Percentiles rank a stretch among this genome's conserved stretches.
Evolutionary conservation across 2,329 filamentous ascomycete species (phyloP).

Genomic region (Iodosphaeria phyllophila): DNA sequence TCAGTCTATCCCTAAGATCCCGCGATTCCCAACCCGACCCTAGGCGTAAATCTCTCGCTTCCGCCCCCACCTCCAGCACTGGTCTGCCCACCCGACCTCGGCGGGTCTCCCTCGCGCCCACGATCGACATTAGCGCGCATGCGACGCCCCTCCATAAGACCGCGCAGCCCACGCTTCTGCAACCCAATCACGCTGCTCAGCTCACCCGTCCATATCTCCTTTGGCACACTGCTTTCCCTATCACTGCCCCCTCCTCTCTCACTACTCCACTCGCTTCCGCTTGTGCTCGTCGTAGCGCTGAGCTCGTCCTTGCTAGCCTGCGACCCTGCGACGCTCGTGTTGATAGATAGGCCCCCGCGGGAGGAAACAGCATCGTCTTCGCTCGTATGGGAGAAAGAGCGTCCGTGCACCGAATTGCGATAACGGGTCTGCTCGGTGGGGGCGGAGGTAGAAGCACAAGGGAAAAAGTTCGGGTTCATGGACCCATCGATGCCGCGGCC

Average conservation of each 20-base stretch:
- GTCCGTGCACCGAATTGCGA: conserved; percentile 8
- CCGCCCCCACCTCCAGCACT: no score
- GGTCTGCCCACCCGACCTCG: background rate
- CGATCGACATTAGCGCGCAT: conserved; percentile 28
- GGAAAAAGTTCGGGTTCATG: conserved; percentile 42
- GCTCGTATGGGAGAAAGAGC: conserved; percentile 11
- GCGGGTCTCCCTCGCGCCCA: conserved; percentile 12
- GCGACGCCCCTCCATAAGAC: conserved; percentile 83
- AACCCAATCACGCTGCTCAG: conserved; percentile 81
- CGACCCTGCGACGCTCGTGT: conserved; percentile 32
- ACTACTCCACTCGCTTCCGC: conserved; percentile 25
- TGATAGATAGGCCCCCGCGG: conserved; percentile 21
- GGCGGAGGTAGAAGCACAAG: conserved; percentile 8
- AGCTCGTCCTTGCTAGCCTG: conserved; percentile 23
- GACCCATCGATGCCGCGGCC: conserved; percentile 62
- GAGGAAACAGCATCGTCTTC: conserved; percentile 6
- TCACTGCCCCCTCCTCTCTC: conserved; percentile 18
- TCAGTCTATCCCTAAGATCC: background rate
- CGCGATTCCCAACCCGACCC: conserved; percentile 1
- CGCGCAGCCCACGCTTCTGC: conserved; percentile 81
- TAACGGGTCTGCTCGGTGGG: no score
- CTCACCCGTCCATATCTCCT: conserved; percentile 65
- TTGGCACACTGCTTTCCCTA: conserved; percentile 20
- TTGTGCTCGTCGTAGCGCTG: conserved; percentile 33
- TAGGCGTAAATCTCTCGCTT: background rate